Evolutionary conservation across 2,329 filamentous ascomycete genomes (phyloP).

Genomic region (Coleophoma eucalyptorum): DNA sequence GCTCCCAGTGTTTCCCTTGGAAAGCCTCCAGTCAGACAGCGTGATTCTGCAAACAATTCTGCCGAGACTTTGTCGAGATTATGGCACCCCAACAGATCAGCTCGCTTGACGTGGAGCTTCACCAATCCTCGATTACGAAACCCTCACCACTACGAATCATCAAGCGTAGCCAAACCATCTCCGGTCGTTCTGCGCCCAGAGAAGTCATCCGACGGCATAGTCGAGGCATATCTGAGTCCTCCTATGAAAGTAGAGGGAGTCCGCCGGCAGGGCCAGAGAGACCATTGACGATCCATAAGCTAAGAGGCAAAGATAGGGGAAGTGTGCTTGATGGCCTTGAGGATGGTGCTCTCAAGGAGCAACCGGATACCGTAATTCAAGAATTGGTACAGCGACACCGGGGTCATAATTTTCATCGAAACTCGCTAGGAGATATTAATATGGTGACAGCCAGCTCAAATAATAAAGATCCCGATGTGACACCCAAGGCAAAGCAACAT

Average conservation of each 20-base stretch:
- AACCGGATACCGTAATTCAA: neutral
- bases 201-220: constrained; percentile 16
- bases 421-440: too few relatives aligned
- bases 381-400: constrained; percentile 6
- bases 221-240: constrained; percentile 13
- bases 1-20: constrained; percentile 20
- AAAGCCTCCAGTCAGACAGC: constrained; percentile 8
- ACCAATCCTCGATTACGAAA: constrained; percentile 26
- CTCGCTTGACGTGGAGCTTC: constrained; percentile 28
- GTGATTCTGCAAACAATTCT: constrained; percentile 1
- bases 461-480: constrained; percentile 17
- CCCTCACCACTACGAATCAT: constrained; percentile 47
- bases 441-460: neutral
- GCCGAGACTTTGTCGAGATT: constrained; percentile 7
- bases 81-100: constrained; percentile 32
- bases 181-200: constrained; percentile 17
- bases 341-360: neutral
- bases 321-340: constrained; percentile 16
- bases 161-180: constrained; percentile 34
- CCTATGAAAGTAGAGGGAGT: constrained; percentile 20
- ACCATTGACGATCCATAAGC: constrained; percentile 25
- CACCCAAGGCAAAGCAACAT: constrained; percentile 18
- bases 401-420: neutral
- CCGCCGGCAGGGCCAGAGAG: constrained; percentile 19
- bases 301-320: constrained; percentile 12